Evolutionary conservation across 257 asterid species (phyloP), one percentile per base, ranked within the genome.

Genomic region (Gentiana dahurica): DNA sequence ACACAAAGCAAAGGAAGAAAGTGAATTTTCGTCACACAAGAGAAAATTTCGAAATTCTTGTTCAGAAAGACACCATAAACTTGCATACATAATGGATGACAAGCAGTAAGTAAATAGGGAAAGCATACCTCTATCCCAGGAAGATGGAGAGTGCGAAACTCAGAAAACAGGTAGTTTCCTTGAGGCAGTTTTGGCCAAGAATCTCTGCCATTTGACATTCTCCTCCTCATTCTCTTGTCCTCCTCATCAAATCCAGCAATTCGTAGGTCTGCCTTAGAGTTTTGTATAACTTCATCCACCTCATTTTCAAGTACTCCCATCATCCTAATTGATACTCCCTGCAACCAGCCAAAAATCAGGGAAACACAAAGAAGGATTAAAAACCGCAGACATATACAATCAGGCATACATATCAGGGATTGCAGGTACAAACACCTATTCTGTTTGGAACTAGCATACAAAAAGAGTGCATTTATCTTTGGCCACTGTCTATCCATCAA

Each of bases 171-270:
- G 50, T 85, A 87, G 65, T 58, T 73, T 65, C 96, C 96, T 65
- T 69, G 82, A 47, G 98, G 98, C 64, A 91, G 90, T 69, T 74
- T 79, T 24, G 34, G 58, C 43, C 61, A 54, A 11, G 80, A 57
- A 51, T 81, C 64, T 49, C 59, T 53, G 53, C 79, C 67, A 45
- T 71, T 56, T 1, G 49, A 36, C 69, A 48, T 75, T 68, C 95
- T 77, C 64, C 71, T 85, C 80, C 80, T 77, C 72, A 65, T 47
- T 68, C 98, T 84, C 70, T 63, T 76, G 60, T 82, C 96, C 71
- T 90, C 98, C 73, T 90, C 95, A 62, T 82, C 94, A 74, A 90
- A 90, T 43, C 96, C 98, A 68, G 91, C 86, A 66, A 87, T 85
- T 54, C 96, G 81, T 65, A 71, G 73, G 74, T 91, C 87, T 41